Conservation (phyloP, 2,329 filamentous ascomycete species). For the Aspergillus cejpii region DNA sequence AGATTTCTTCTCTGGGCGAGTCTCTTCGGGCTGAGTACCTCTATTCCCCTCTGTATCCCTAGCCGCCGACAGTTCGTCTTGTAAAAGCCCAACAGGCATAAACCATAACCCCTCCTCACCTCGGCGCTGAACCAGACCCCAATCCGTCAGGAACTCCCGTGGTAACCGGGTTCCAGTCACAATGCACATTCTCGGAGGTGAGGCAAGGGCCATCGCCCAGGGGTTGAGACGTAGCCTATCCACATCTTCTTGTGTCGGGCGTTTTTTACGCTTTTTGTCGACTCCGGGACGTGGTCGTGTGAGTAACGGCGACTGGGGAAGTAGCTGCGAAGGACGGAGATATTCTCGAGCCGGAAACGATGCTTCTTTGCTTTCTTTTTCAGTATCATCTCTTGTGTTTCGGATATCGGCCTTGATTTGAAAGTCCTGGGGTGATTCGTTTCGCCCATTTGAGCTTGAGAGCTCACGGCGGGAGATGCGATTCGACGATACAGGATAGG, state of each 20-base stretch:
- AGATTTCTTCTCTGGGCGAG: background rate
- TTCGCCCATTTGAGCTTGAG: slow-evolving; percentile 8
- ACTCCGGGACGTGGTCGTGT: slow-evolving; percentile 16
- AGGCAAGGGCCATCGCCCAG: slow-evolving; percentile 38
- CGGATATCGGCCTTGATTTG: background rate
- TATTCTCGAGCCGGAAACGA: background rate
- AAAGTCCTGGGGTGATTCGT: background rate
- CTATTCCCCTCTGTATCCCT: background rate
- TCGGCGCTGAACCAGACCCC: slow-evolving; percentile 31
- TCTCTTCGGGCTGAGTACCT: background rate
- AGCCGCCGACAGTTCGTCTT: slow-evolving; percentile 23
- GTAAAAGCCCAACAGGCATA: slow-evolving; percentile 29
- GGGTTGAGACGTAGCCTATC: slow-evolving; percentile 33
- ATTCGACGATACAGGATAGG: background rate
- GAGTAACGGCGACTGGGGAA: slow-evolving; percentile 35
- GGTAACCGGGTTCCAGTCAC: slow-evolving; percentile 32
- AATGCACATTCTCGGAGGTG: slow-evolving; percentile 31
- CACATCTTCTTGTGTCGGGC: slow-evolving; percentile 20
- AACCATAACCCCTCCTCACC: slow-evolving; percentile 26
- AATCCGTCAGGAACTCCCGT: slow-evolving; percentile 29
- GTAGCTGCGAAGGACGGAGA: slow-evolving; percentile 25
- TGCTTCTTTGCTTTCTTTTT: background rate
- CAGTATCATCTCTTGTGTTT: background rate
- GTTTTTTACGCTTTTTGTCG: slow-evolving; percentile 22
- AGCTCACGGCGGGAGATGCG: slow-evolving; percentile 8